Evolutionary conservation across 306 rosid species (phyloP).

Genomic region (Cucumis melo): DNA sequence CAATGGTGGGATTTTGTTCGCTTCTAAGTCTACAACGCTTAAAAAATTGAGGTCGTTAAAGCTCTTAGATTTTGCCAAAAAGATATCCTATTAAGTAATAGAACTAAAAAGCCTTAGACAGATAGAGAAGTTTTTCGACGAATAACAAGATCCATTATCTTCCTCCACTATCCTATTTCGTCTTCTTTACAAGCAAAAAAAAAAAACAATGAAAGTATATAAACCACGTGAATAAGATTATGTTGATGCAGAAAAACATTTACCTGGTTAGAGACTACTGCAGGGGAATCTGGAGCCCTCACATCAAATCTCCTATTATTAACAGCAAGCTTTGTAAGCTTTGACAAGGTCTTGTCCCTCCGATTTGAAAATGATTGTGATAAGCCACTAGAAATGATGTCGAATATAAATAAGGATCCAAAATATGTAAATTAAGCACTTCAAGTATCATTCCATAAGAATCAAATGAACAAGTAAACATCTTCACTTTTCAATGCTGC

Average conservation of each 20-base stretch:
- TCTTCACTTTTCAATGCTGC: background rate
- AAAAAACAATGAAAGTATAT: background rate
- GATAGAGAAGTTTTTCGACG: background rate
- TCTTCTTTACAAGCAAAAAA: background rate
- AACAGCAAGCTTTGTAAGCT: conserved; percentile 72
- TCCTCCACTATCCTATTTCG: background rate
- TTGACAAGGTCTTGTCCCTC: conserved; percentile 59
- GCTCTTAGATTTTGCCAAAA: background rate
- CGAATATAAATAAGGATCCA: background rate
- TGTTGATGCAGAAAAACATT: conserved; percentile 11
- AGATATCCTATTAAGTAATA: background rate
- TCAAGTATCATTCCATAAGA: background rate
- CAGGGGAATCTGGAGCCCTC: conserved; percentile 66
- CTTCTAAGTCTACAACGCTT: background rate
- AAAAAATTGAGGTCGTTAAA: background rate
- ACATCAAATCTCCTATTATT: conserved; percentile 57
- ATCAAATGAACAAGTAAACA: background rate
- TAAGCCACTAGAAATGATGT: conserved; percentile 32
- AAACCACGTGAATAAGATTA: conserved; percentile 7
- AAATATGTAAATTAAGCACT: background rate
- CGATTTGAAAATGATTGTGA: conserved; percentile 63
- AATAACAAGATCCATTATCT: background rate
- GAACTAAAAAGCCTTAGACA: background rate
- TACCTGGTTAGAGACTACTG: conserved; percentile 59
- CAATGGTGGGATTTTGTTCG: background rate